phyloP scores from a whole-genome alignment of 2,329 filamentous ascomycete genomes.

The Colletotrichum brevisporum region DNA sequence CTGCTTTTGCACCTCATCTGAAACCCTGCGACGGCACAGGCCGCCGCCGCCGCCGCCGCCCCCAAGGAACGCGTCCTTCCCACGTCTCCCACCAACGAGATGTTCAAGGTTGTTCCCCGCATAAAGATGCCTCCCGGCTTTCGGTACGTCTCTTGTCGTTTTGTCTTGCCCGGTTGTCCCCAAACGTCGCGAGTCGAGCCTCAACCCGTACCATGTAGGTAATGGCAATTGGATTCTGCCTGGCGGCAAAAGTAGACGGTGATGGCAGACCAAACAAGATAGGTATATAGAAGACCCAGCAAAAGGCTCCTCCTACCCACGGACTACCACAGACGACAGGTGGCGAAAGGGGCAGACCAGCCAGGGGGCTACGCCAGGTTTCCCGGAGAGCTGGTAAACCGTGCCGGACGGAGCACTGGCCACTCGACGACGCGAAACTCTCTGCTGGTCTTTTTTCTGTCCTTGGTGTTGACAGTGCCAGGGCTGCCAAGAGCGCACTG shows the following conservation, averaged over 20 bases:
- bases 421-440: constrained; percentile 19
- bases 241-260: too few relatives aligned
- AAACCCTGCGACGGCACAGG: constrained; percentile 32
- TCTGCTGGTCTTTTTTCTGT: not conserved
- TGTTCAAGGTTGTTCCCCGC: constrained; percentile 36
- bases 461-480: too few relatives aligned
- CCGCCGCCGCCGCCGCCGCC: not conserved
- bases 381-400: constrained; percentile 36
- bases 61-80: not conserved
- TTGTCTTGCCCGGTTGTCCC: constrained; percentile 12
- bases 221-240: too few relatives aligned
- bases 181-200: constrained; percentile 24
- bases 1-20: constrained; percentile 32
- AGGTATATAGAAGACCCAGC: too few relatives aligned
- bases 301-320: not conserved
- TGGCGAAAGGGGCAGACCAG: constrained; percentile 14
- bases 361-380: constrained; percentile 23
- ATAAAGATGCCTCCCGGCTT: constrained; percentile 7
- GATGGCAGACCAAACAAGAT: too few relatives aligned
- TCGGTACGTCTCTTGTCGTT: constrained; percentile 21
- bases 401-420: constrained; percentile 35
- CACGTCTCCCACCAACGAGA: not conserved
- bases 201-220: too few relatives aligned
- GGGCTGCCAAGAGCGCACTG: too few relatives aligned
- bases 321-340: constrained; percentile 1